Evolutionary conservation across 352 stramenopile species (phyloP), one percentile per base, ranked within the genome.

Genomic region (Aphanomyces stellatus): DNA sequence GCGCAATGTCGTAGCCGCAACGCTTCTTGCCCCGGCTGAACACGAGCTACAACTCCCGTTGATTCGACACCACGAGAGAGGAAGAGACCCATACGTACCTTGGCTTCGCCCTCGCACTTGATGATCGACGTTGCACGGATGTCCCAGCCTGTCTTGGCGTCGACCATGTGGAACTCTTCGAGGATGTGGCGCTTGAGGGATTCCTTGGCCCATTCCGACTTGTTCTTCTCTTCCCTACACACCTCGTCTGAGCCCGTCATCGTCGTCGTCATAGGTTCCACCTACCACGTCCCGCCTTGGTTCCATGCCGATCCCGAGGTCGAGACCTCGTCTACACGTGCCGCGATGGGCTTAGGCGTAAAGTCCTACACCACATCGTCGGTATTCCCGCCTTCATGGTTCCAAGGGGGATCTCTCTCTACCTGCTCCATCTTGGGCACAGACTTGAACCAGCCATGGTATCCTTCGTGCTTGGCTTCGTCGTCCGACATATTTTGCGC

Each of bases 361-460:
- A 90, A 93, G 56, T 93, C 82, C 81, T 92, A 48, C 34, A 10
- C 5, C 8, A 4, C 6, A 27, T 10, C 31, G 8, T 59, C 2
- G 30, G 19, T 13, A 17, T 7, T 8, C n/a, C 10, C 7, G 1
- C 4, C 49, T 57, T 2, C 22, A 35, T 7, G n/a, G n/a, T n/a
- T n/a, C n/a, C n/a, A n/a, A n/a, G n/a, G n/a, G n/a, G n/a, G n/a
- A 46, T 46, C 37, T 46, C 37, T 46, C n/a, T n/a, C 6, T 34
- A 91, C 84, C 62, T 91, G 81, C n/a, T 70, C 71, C 22, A 76
- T 93, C 74, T 90, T 89, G 24, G 83, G 64, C 67, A 93, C 90
- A n/a, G 74, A 79, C 78, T 91, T 91, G 82, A 91, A 91, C 85
- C 85, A 93, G 55, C 85, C 85, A 65, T 93, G 83, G 74, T 93